These are phyloP conservation scores for Lentinus brumalis DNA, from an alignment of 768 basidiomycete species.

Conservation along the genomic window DNA sequence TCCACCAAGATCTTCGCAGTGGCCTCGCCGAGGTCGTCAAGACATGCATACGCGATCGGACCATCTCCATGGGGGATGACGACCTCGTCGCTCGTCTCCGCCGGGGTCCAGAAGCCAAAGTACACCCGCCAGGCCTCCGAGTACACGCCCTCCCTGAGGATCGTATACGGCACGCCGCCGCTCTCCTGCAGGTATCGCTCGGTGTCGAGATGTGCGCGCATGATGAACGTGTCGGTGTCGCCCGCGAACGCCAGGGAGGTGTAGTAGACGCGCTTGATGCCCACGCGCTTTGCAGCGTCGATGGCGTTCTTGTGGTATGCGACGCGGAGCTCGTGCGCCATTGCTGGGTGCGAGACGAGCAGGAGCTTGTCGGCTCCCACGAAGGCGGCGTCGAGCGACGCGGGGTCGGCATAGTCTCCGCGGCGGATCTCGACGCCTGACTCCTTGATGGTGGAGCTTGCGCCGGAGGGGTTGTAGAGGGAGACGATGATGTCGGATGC, in stretches of 20 bases:
- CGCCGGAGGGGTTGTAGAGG: conserved; percentile 34
- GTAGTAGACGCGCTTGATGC: conserved; percentile 38
- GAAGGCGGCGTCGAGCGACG: conserved; percentile 36
- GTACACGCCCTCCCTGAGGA: conserved; percentile 40
- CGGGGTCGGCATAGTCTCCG: conserved; percentile 35
- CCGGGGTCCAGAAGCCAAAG: conserved; percentile 30
- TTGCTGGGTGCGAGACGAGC: conserved; percentile 36
- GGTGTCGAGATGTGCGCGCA: conserved; percentile 36
- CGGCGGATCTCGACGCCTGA: conserved; percentile 32
- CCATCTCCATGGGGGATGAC: conserved; percentile 35
- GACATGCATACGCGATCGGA: conserved; percentile 34
- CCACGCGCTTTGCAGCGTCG: conserved; percentile 35
- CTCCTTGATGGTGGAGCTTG: conserved; percentile 17
- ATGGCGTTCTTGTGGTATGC: conserved; percentile 35
- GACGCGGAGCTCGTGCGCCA: conserved; percentile 34
- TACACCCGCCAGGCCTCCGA: conserved; percentile 35
- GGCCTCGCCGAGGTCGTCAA: conserved; percentile 39
- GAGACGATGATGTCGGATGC: conserved; percentile 35
- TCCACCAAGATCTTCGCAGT: conserved; percentile 36
- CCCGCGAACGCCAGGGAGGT: conserved; percentile 36
- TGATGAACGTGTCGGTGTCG: conserved; percentile 32
- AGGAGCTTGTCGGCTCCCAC: conserved; percentile 36
- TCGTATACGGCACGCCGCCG: conserved; percentile 34
- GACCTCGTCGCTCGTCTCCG: conserved; percentile 27
- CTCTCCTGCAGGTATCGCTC: conserved; percentile 35